A percentile compares a stretch with the other conserved stretches of the same genome.
Evolutionary conservation across 192 early-diverging fungal genomes (phyloP).

Genomic region (Backusella tarrabulga): DNA sequence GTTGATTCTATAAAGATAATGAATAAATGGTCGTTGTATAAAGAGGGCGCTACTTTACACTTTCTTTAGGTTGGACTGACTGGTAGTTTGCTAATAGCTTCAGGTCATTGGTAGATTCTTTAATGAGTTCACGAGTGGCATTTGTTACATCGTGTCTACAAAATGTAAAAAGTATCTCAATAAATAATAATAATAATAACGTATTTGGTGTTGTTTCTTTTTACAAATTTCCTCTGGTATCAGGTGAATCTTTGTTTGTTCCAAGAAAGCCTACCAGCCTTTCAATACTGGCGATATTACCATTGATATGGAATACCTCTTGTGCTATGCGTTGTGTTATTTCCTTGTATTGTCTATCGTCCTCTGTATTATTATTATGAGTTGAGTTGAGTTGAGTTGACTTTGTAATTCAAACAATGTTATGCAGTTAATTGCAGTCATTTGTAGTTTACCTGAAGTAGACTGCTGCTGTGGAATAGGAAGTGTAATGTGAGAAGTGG

Average conservation of each 20-base stretch:
- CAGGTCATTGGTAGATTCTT: conserved; percentile 72
- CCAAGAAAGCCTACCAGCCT: conserved; percentile 75
- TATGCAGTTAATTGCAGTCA: too few relatives aligned
- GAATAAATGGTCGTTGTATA: neutral
- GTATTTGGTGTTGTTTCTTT: neutral
- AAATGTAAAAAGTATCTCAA: neutral
- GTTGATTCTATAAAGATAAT: conserved; percentile 49
- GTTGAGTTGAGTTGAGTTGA: neutral
- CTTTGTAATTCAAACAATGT: too few relatives aligned
- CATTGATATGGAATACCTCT: conserved; percentile 83
- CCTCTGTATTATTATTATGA: conserved; percentile 16
- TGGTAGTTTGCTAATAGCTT: conserved; percentile 68
- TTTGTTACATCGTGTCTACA: conserved; percentile 75
- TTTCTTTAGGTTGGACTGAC: conserved; percentile 18
- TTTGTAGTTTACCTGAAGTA: neutral
- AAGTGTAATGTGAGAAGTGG: neutral
- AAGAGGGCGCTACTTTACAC: conserved; percentile 12
- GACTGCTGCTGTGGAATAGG: neutral
- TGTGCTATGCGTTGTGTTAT: conserved; percentile 73
- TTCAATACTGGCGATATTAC: conserved; percentile 84
- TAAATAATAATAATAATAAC: too few relatives aligned
- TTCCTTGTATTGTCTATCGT: conserved; percentile 48
- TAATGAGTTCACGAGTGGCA: conserved; percentile 76
- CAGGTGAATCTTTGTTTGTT: conserved; percentile 70
- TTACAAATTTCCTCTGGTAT: conserved; percentile 74